A percentile compares a stretch with the other conserved stretches of the same genome.
Evolutionary conservation across 2,329 filamentous ascomycete genomes (phyloP).

Genomic region (Monilinia fructigena): DNA sequence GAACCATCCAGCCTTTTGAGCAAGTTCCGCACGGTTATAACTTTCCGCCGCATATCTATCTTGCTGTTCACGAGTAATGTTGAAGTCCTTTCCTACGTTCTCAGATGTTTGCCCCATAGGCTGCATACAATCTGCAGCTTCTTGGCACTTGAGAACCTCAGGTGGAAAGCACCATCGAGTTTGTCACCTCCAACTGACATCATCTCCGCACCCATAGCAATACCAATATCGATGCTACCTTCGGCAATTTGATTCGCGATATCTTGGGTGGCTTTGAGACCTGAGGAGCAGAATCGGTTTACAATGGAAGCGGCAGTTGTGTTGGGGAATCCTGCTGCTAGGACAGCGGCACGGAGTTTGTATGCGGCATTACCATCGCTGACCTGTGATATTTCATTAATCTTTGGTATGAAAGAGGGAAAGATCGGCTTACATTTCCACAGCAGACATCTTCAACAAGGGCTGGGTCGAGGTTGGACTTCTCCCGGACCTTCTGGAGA

Average conservation of each 20-base stretch:
- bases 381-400: slow-evolving; percentile 52
- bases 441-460: slow-evolving; percentile 87
- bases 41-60: slow-evolving; percentile 85
- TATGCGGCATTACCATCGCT: slow-evolving; percentile 84
- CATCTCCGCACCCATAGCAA: slow-evolving; percentile 84
- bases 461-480: slow-evolving; percentile 73
- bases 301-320: slow-evolving; percentile 77
- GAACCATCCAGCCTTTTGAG: slow-evolving; percentile 88
- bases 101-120: slow-evolving; percentile 98
- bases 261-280: slow-evolving; percentile 91
- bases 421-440: slow-evolving; percentile 68
- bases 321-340: slow-evolving; percentile 92
- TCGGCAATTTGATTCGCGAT: slow-evolving; percentile 83
- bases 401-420: not conserved
- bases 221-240: slow-evolving; percentile 80
- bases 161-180: slow-evolving; percentile 72
- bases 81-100: slow-evolving; percentile 90
- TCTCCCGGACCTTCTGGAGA: slow-evolving; percentile 70
- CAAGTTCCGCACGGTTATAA: slow-evolving; percentile 81
- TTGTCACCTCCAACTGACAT: slow-evolving; percentile 77
- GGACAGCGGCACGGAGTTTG: slow-evolving; percentile 82
- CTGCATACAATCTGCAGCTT: slow-evolving; percentile 82
- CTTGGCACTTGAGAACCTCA: slow-evolving; percentile 70
- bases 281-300: slow-evolving; percentile 97
- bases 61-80: slow-evolving; percentile 74